Evolutionary conservation across 768 basidiomycete species (phyloP), one percentile per base, ranked within the genome.

Genomic region (Chalciporus piperatus): DNA sequence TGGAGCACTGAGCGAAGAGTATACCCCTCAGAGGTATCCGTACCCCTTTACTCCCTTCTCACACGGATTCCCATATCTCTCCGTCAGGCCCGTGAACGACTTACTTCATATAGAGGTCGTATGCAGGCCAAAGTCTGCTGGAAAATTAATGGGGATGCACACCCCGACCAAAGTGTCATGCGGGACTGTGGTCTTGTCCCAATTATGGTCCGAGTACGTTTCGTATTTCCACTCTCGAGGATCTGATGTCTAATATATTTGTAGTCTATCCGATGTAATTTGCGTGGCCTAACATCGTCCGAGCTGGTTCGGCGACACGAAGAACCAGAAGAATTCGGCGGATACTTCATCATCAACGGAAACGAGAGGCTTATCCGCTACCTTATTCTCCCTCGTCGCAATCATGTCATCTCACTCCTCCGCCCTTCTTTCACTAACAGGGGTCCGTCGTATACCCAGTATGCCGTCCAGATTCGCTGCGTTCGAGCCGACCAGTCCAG

Each of bases 341-440:
- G 96, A 25, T 98, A 99, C 72, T 99, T 99, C 66, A 82, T 99
- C 65, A 85, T 99, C 70, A 99, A 99, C 69, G 97, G 97, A 55
- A 98, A 98, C 72, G 97, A 99, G 73, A 92, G 94, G 73, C 83
- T 99, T 56, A 95, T 99, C 59, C 92, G 97, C 56, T 98, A 94
- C 73, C 85, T 98, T 66, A 94, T 98, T 63, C 80, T 99, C 35
- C 96, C 95, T 12, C 87, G 97, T 23, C 82, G 97, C 47, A 93
- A 98, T 66, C 93, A 98, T 73, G 93, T 92, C 62, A 91, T 95
- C 58, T 87, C 94, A 44, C 84, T 99, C 60, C 76, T 89, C 60
- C 92, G 97, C 44, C 89, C 92, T 19, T 87, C 92, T 11, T 99
- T 98, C 69, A 70, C 82, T 47, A 93, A 91, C 58, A 90, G 97